These are phyloP conservation scores for Epichloe glyceriae DNA, from an alignment of 2,329 filamentous ascomycete species.

Conservation along the genomic window DNA sequence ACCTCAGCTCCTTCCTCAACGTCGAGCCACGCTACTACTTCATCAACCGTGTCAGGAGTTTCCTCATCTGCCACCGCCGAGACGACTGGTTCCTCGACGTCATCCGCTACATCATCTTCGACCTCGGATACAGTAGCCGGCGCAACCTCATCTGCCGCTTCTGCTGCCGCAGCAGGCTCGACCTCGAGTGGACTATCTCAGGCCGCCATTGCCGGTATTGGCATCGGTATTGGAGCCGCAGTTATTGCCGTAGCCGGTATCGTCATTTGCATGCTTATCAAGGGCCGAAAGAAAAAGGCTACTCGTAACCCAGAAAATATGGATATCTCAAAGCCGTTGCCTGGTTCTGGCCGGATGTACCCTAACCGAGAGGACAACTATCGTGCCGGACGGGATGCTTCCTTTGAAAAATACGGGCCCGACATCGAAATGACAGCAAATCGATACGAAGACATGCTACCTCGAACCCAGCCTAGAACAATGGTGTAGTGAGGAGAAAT, in stretches of 20 bases:
- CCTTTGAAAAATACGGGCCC: conserved; percentile 24
- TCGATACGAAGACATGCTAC: conserved; percentile 46
- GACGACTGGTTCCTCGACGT: conserved; percentile 4
- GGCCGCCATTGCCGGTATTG: conserved; percentile 36
- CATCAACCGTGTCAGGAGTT: not conserved
- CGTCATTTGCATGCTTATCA: conserved; percentile 26
- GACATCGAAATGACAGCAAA: conserved; percentile 39
- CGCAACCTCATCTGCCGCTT: conserved; percentile 5
- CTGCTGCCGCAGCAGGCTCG: conserved; percentile 2
- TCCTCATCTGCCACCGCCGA: not conserved
- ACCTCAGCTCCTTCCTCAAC: not conserved
- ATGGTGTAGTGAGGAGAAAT: conserved; percentile 20
- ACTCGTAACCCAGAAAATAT: conserved; percentile 13
- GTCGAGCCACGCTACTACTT: not conserved
- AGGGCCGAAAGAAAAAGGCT: conserved; percentile 12
- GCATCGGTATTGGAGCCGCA: conserved; percentile 31
- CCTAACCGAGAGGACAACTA: conserved; percentile 19
- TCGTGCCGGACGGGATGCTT: conserved; percentile 10
- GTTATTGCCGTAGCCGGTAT: conserved; percentile 26
- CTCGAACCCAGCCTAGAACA: conserved; percentile 34
- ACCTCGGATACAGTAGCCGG: conserved; percentile 3
- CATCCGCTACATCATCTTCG: conserved; percentile 4
- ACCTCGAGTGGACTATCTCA: conserved; percentile 22
- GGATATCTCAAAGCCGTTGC: conserved; percentile 39
- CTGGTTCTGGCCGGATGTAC: conserved; percentile 28